Evolutionary conservation across 2,329 filamentous ascomycete genomes (phyloP).

Genomic region (Pseudocercospora macadamiae): DNA sequence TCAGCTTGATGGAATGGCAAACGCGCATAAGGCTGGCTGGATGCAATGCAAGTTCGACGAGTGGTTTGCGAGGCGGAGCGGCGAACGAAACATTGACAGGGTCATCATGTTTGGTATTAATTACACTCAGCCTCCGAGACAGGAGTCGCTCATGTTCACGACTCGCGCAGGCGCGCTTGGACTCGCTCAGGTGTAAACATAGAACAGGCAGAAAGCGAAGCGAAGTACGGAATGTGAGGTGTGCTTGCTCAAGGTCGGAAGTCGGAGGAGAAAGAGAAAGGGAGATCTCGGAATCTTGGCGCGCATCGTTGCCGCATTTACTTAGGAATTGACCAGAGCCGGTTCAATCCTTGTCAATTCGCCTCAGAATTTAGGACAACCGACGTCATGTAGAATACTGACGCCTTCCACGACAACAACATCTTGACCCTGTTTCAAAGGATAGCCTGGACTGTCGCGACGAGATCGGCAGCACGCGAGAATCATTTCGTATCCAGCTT

Average conservation of each 20-base stretch:
- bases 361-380: not conserved
- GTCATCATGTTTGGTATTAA: not conserved
- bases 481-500: conserved; percentile 6
- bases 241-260: not conserved
- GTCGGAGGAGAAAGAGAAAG: not conserved
- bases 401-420: conserved; percentile 4
- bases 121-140: not conserved
- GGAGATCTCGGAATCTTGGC: not conserved
- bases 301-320: conserved; percentile 2
- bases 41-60: not conserved
- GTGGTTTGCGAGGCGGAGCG: not conserved
- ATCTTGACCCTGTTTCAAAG: conserved; percentile 14
- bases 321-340: not conserved
- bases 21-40: not conserved
- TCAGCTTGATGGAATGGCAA: not conserved
- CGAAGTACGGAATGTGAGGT: not conserved
- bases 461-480: conserved; percentile 6
- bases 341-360: not conserved
- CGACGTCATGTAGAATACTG: not conserved
- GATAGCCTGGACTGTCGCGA: conserved; percentile 10
- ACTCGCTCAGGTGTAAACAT: not conserved
- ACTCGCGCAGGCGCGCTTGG: not conserved
- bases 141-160: conserved; percentile 1
- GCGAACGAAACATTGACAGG: not conserved
- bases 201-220: not conserved